Conservation (phyloP, 257 asterid genomes). For the Nyctanthes arbortristis region DNA sequence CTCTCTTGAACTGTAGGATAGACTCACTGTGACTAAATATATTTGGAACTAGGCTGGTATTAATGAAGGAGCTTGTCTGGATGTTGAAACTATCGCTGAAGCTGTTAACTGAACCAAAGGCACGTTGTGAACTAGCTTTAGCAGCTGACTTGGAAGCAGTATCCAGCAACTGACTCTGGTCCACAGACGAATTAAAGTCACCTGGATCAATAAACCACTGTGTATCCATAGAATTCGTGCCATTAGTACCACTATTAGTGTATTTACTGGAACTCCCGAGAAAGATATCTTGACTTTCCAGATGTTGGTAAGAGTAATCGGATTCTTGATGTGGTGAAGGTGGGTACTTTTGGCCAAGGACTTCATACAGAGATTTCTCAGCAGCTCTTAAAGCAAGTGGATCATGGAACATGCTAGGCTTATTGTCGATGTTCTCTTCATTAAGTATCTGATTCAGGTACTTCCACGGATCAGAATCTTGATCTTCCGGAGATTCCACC, state of each 20-base stretch:
- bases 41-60: conserved; percentile 39
- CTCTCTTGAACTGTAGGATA: conserved; percentile 77
- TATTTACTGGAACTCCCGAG: conserved; percentile 51
- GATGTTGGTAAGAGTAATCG: conserved; percentile 28
- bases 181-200: conserved; percentile 35
- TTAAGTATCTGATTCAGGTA: conserved; percentile 81
- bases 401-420: conserved; percentile 93
- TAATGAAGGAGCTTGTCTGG: conserved; percentile 37
- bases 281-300: conserved; percentile 67
- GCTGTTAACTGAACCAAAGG: conserved; percentile 28
- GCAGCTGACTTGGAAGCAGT: conserved; percentile 32
- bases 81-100: conserved; percentile 28
- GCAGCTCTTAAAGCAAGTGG: conserved; percentile 84
- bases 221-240: conserved; percentile 45
- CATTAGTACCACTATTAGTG: conserved; percentile 47
- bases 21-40: conserved; percentile 64
- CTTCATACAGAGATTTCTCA: conserved; percentile 84
- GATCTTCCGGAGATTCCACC: conserved; percentile 78
- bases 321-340: conserved; percentile 42
- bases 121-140: conserved; percentile 34
- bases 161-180: conserved; percentile 39
- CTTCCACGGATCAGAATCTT: conserved; percentile 80
- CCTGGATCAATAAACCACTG: conserved; percentile 59
- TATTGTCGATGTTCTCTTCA: conserved; percentile 85
- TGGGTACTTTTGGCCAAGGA: conserved; percentile 68